Evolutionary conservation across 1,139 yeast genomes (phyloP), one percentile per base, ranked within the genome.

Genomic region (Yamadazyma mexicana): DNA sequence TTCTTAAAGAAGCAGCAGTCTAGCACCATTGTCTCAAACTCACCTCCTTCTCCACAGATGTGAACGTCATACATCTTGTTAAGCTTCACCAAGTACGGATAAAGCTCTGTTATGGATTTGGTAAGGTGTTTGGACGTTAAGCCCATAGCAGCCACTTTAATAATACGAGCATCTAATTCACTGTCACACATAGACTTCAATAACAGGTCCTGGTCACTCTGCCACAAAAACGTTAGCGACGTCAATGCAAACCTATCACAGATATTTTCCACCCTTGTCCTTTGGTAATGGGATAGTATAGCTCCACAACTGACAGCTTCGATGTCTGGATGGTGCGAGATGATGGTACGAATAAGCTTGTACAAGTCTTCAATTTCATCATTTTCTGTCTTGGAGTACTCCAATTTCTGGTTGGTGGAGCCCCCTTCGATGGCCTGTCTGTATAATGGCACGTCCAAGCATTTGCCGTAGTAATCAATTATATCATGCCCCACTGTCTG

Each of bases 11-110:
- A 81, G 0, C 96, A 95, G 2, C 95, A 87, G 60, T 92, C 97
- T 23, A 92, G 69, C 2, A 92, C 98, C 49, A 91, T 67, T 0
- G 96, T 84, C 58, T 92, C 98, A 59, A 89, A 92, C 60, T 92
- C 98, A 1, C 98, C 98, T 16, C 98, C 98, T 66, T 92, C 98
- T 7, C 98, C 98, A 66, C 98, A 92, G 0, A 92, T 80, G 59
- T 92, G 97, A 8, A 91, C 87, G 2, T 91, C 95, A 59, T 79
- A 91, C 62, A 67, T 64, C 9, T 59, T 49, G 54, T 91, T 85
- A 48, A 91, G 66, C 30, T 68, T 69, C 9, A 75, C 52, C 55
- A 92, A 61, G 1, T 69, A 73, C 0, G 88, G 84, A 40, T 77
- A 76, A 49, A 85, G 66, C 48, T 86, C 75, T 2, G 70, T 74